A percentile compares a stretch with the other conserved stretches of the same genome.
These are phyloP conservation scores for Liquidambar formosana DNA, from an alignment of 164 flowering plant genomes.

Conservation along the genomic window DNA sequence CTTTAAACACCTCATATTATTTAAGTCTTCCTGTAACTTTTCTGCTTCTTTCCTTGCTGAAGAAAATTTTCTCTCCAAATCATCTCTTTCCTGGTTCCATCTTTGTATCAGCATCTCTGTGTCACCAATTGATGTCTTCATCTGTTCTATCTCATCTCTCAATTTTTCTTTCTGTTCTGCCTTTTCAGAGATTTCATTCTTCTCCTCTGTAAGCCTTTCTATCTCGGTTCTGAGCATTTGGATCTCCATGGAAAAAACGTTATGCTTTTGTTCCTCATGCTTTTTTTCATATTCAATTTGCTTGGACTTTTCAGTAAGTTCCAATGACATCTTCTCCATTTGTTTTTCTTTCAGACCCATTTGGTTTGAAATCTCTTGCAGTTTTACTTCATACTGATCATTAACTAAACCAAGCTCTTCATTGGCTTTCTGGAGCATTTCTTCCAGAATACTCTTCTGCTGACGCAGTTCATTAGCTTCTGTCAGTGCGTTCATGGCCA, in stretches of 20 bases:
- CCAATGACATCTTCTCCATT: conserved; percentile 40
- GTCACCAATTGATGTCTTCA: conserved; percentile 33
- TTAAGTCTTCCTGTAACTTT: conserved; percentile 39
- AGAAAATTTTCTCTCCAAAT: conserved; percentile 39
- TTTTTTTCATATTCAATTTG: conserved; percentile 46
- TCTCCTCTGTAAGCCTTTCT: conserved; percentile 38
- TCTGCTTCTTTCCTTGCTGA: conserved; percentile 49
- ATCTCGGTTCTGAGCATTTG: conserved; percentile 49
- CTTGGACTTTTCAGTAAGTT: conserved; percentile 44
- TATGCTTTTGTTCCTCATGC: conserved; percentile 38
- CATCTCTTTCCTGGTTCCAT: conserved; percentile 42
- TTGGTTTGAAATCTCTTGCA: conserved; percentile 47
- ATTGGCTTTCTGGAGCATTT: conserved; percentile 34
- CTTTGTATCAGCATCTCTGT: conserved; percentile 37
- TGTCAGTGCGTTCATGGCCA: conserved; percentile 23
- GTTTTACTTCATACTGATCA: conserved; percentile 36
- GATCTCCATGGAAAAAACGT: conserved; percentile 39
- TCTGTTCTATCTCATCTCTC: conserved; percentile 32
- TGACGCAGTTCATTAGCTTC: conserved; percentile 39
- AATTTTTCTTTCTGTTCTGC: conserved; percentile 26
- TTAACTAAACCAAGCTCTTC: conserved; percentile 25
- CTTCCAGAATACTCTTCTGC: conserved; percentile 33
- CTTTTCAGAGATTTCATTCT: conserved; percentile 28
- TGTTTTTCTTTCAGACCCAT: conserved; percentile 29
- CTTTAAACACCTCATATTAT: conserved; percentile 32